These are phyloP conservation scores for Diphasiastrum complanatum DNA, from an alignment of 83 land plant genomes.

Conservation along the genomic window DNA sequence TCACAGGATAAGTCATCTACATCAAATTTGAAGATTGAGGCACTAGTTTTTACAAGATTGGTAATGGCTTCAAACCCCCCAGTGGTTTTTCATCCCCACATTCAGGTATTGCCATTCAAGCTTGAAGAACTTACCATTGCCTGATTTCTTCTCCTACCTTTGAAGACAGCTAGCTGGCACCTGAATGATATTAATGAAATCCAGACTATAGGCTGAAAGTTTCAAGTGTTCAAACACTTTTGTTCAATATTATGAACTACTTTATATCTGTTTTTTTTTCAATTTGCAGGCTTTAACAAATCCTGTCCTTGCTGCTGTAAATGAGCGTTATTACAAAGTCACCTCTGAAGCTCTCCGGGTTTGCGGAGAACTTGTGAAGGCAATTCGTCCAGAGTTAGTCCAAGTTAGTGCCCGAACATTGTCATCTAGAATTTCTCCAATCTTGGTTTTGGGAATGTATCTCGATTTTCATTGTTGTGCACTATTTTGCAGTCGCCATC, in stretches of 20 bases:
- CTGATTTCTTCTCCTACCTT: not conserved
- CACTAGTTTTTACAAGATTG: conserved; percentile 81
- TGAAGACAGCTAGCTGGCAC: not conserved
- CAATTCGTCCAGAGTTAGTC: conserved; percentile 65
- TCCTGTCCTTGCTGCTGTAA: conserved; percentile 78
- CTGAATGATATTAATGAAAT: not conserved
- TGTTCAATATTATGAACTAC: not conserved
- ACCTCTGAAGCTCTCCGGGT: conserved; percentile 96
- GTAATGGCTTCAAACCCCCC: conserved; percentile 92
- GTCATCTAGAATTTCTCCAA: too few species aligned
- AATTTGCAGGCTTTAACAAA: conserved; percentile 54
- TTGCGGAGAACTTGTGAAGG: conserved; percentile 91
- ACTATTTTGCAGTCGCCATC: conserved; percentile 31
- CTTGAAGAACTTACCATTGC: not conserved
- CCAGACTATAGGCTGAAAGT: too few species aligned
- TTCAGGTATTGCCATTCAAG: conserved; percentile 43
- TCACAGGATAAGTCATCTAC: conserved; percentile 89
- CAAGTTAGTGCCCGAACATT: conserved; percentile 22
- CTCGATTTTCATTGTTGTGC: not conserved
- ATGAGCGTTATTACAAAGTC: conserved; percentile 93
- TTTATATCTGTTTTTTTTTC: not conserved
- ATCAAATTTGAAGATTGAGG: conserved; percentile 95
- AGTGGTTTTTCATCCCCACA: conserved; percentile 82
- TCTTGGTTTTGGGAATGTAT: not conserved
- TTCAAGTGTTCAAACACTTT: too few species aligned